Conservation (phyloP, 176 grass and related monocot genomes). For the Calamus simplicifolius region DNA sequence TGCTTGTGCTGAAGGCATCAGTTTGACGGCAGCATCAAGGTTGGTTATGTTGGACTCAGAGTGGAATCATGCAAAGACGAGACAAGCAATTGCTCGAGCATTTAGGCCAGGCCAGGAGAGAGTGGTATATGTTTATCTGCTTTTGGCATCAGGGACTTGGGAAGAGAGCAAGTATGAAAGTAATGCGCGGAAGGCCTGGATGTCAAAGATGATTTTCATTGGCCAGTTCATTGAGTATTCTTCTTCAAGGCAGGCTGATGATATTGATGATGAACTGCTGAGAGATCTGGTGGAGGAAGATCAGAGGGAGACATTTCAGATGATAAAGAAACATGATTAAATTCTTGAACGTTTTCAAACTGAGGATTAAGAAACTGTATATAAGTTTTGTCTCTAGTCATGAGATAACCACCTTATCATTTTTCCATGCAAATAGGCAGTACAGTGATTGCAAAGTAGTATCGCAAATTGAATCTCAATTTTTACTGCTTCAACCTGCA, state of each 20-base stretch:
- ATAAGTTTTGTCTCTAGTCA: no score
- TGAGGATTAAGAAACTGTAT: no score
- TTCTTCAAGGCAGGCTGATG: conserved; percentile 12
- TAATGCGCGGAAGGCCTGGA: conserved; percentile 70
- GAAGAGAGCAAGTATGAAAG: conserved; percentile 70
- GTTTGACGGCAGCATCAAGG: conserved; percentile 79
- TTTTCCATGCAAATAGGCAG: no score
- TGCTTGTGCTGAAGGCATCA: conserved; percentile 88
- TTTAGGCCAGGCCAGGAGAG: conserved; percentile 77
- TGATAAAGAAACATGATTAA: no score
- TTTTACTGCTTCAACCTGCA: no score
- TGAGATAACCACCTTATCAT: no score
- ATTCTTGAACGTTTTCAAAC: no score
- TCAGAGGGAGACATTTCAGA: conserved; percentile 11
- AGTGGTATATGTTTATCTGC: conserved; percentile 73
- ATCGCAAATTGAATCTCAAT: no score
- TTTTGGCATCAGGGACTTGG: conserved; percentile 67
- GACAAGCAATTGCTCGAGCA: conserved; percentile 84
- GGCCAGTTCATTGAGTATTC: conserved; percentile 38
- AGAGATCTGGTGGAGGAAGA: conserved; percentile 72
- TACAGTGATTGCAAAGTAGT: no score
- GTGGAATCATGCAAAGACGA: conserved; percentile 92
- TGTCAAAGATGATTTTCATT: conserved; percentile 68
- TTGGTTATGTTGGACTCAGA: conserved; percentile 87
- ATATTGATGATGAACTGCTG: conserved; percentile 48